Conservation (phyloP, 345 rosid genomes). For the Ceriops tagal region DNA sequence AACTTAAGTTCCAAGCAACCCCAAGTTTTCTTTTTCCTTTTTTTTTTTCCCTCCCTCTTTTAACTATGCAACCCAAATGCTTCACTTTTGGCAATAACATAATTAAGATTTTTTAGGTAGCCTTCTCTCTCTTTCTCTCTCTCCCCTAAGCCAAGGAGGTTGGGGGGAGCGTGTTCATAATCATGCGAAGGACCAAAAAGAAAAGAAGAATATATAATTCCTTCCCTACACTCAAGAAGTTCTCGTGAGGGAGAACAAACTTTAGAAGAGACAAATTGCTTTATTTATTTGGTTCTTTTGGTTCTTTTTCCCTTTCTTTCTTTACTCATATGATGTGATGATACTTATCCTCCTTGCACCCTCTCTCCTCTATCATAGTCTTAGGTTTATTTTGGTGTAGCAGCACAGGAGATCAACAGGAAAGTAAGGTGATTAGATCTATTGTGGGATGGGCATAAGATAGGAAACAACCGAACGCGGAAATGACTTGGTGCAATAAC, state of each 20-base stretch:
- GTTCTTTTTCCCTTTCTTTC: constrained; percentile 15
- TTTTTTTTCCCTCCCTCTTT: not conserved
- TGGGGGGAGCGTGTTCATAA: constrained; percentile 8
- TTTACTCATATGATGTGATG: constrained; percentile 15
- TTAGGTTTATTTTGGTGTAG: constrained; percentile 37
- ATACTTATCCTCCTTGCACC: not conserved
- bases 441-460: constrained; percentile 38
- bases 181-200: constrained; percentile 33
- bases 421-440: constrained; percentile 17
- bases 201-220: constrained; percentile 49
- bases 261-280: constrained; percentile 47
- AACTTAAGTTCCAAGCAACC: constrained; percentile 70
- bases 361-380: constrained; percentile 17
- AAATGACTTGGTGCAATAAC: constrained; percentile 96
- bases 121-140: constrained; percentile 1
- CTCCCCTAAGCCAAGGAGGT: constrained; percentile 11
- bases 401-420: constrained; percentile 17
- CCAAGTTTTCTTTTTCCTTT: not conserved
- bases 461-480: constrained; percentile 3
- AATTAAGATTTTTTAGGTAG: constrained; percentile 30
- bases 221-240: constrained; percentile 49
- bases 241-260: constrained; percentile 29
- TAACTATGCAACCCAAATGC: not conserved
- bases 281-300: constrained; percentile 17
- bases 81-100: not conserved